Percentiles rank a stretch among this genome's conserved stretches.
These are phyloP conservation scores for Penicillium turbatum DNA, from an alignment of 495 filamentous ascomycete genomes.

Conservation along the genomic window DNA sequence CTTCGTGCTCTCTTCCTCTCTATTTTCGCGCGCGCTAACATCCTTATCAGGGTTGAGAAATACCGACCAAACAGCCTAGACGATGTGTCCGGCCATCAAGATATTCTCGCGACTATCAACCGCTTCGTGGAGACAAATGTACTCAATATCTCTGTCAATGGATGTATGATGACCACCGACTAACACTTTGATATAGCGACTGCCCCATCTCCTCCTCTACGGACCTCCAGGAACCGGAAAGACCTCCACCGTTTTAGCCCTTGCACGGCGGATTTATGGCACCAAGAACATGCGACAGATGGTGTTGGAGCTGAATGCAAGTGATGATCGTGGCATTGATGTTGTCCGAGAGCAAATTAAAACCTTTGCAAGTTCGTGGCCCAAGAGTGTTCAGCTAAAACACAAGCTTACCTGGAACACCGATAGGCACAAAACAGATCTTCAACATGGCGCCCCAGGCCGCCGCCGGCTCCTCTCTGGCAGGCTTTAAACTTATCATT, in stretches of 20 bases:
- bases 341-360: constrained; percentile 99
- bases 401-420: constrained; percentile 51
- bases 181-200: constrained; percentile 45
- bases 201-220: constrained; percentile 97
- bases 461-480: constrained; percentile 51
- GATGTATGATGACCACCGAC: background rate
- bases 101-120: constrained; percentile 95
- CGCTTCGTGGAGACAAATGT: constrained; percentile 91
- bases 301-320: constrained; percentile 96
- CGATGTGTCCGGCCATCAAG: constrained; percentile 96
- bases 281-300: constrained; percentile 91
- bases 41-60: constrained; percentile 82
- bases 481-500: constrained; percentile 89
- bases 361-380: constrained; percentile 76
- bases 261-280: constrained; percentile 91
- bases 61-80: constrained; percentile 83
- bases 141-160: constrained; percentile 8
- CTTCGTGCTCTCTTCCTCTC: background rate
- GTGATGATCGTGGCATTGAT: constrained; percentile 95
- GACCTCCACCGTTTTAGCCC: constrained; percentile 88
- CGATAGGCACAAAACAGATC: constrained; percentile 60
- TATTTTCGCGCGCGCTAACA: constrained; percentile 4
- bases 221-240: constrained; percentile 96
- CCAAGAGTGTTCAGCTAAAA: background rate
- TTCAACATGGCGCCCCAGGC: constrained; percentile 52